A percentile compares a stretch with the other conserved stretches of the same genome.
Evolutionary conservation across 164 flowering plant species (phyloP).

Genomic region (Stephania yunnanensis): DNA sequence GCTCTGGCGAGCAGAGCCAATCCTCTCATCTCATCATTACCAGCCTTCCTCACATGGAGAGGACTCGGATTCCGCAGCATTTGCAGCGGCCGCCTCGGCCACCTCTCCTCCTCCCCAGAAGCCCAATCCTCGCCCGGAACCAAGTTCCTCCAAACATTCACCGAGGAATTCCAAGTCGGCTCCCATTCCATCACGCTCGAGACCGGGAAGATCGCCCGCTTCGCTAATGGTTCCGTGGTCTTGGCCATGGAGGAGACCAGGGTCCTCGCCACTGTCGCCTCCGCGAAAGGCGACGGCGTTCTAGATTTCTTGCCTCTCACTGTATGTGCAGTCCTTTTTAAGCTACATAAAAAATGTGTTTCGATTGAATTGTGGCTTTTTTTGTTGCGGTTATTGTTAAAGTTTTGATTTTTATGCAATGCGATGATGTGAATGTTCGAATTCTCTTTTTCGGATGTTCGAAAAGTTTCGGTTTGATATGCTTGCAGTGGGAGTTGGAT

Average conservation of each 20-base stretch:
- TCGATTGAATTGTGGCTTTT: neutral
- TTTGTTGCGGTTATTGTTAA: too few species aligned
- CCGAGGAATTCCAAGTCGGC: constrained; percentile 82
- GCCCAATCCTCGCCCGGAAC: constrained; percentile 27
- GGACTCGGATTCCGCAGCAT: constrained; percentile 40
- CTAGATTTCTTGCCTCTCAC: constrained; percentile 87
- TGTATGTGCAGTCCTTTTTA: constrained; percentile 30
- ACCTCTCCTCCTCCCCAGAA: constrained; percentile 22
- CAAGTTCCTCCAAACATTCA: constrained; percentile 59
- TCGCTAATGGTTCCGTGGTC: constrained; percentile 93
- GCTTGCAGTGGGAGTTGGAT: too few species aligned
- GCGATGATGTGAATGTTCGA: too few species aligned
- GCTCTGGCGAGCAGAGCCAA: constrained; percentile 26
- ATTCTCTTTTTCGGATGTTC: too few species aligned
- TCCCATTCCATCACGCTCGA: constrained; percentile 54
- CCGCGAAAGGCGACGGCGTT: constrained; percentile 51
- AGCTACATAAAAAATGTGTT: neutral
- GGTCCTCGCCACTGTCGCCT: constrained; percentile 73
- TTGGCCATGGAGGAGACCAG: constrained; percentile 71
- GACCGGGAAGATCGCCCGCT: constrained; percentile 87
- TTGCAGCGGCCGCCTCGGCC: constrained; percentile 37
- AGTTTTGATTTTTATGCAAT: too few species aligned
- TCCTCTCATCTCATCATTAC: constrained; percentile 37
- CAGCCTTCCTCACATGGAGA: constrained; percentile 44
- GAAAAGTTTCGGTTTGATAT: too few species aligned